Evolutionary conservation across 2,329 filamentous ascomycete species (phyloP).

Genomic region (Xylaria hypoxylon): DNA sequence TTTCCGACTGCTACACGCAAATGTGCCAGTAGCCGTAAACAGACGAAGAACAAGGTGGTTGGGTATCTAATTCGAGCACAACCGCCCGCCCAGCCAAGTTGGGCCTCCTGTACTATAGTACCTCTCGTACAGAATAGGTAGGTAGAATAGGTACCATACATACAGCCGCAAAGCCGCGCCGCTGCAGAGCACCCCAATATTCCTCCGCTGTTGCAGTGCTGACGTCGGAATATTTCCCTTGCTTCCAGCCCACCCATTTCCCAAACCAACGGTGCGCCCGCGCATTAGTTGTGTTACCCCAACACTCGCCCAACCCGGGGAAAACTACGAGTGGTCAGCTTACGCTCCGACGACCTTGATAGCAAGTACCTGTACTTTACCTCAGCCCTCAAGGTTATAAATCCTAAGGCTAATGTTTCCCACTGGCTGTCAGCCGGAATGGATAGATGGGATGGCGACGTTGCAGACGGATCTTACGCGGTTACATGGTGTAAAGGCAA

Average conservation of each 20-base stretch:
- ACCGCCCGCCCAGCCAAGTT: neutral
- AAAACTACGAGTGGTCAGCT: slow-evolving; percentile 37
- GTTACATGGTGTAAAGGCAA: slow-evolving; percentile 30
- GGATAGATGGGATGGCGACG: slow-evolving; percentile 12
- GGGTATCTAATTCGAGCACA: slow-evolving; percentile 28
- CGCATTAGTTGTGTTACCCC: slow-evolving; percentile 21
- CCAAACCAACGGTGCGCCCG: slow-evolving; percentile 32
- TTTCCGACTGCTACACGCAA: slow-evolving; percentile 6
- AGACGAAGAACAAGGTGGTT: neutral
- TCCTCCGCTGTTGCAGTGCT: slow-evolving; percentile 22
- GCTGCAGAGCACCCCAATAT: slow-evolving; percentile 17
- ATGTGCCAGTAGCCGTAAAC: neutral
- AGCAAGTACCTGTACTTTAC: slow-evolving; percentile 29
- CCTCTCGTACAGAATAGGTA: slow-evolving; percentile 14
- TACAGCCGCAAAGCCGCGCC: slow-evolving; percentile 23
- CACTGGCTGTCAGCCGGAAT: slow-evolving; percentile 20
- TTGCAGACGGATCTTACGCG: slow-evolving; percentile 17
- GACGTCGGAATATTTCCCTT: slow-evolving; percentile 28
- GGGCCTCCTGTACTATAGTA: too few species aligned
- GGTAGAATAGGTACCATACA: slow-evolving; percentile 26
- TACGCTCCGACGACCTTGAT: slow-evolving; percentile 22
- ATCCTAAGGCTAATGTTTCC: slow-evolving; percentile 22
- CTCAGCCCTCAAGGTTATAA: slow-evolving; percentile 10
- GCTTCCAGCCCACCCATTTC: slow-evolving; percentile 18
- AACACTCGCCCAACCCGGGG: slow-evolving; percentile 24